Percentiles rank a stretch among this genome's conserved stretches.
Conservation (phyloP, 225 moss, liverwort and hornwort species). For the Thuidium tamariscinum region DNA sequence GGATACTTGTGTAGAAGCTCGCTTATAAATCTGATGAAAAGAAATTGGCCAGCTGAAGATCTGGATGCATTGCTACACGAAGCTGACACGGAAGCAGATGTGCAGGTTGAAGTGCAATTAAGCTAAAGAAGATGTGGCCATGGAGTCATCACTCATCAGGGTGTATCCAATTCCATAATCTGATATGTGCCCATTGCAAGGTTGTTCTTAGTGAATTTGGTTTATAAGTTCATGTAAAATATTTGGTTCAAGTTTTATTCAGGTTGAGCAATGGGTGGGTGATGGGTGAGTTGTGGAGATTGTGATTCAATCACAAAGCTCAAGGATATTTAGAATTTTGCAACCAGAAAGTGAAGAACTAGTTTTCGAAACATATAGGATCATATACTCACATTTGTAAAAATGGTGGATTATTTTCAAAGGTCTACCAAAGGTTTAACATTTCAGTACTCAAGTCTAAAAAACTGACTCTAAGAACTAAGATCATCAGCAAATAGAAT, state of each 20-base stretch:
- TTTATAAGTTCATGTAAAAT: background rate
- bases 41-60: background rate
- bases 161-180: background rate
- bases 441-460: too few relatives aligned
- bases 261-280: background rate
- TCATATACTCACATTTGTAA: background rate
- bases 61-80: too few relatives aligned
- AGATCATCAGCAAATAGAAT: too few relatives aligned
- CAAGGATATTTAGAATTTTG: background rate
- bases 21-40: background rate
- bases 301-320: background rate
- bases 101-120: background rate
- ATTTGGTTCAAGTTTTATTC: background rate
- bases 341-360: background rate
- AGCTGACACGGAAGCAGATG: background rate
- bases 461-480: too few relatives aligned
- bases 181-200: too few relatives aligned
- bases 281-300: too few relatives aligned
- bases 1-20: too few relatives aligned
- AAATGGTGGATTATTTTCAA: background rate
- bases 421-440: background rate
- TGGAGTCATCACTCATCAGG: background rate
- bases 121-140: background rate
- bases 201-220: too few relatives aligned
- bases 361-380: background rate